Evolutionary conservation across 2,329 filamentous ascomycete genomes (phyloP).

Genomic region (Teratosphaeriaceae sp.): DNA sequence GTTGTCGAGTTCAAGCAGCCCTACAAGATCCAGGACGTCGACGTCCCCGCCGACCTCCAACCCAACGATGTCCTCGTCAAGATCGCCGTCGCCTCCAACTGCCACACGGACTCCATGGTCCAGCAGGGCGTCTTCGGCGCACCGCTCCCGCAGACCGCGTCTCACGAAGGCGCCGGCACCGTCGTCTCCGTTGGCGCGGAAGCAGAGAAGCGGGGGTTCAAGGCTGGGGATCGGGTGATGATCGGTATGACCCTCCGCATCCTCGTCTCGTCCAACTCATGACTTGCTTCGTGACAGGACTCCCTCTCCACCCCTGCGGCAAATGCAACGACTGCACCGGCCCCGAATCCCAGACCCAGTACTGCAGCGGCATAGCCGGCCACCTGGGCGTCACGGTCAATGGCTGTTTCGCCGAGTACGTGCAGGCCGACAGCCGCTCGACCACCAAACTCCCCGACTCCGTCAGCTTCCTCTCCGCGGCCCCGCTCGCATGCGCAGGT

Average conservation of each 20-base stretch:
- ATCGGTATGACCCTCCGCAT: slow-evolving; percentile 49
- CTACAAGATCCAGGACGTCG: slow-evolving; percentile 46
- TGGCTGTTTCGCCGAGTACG: slow-evolving; percentile 53
- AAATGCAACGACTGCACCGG: slow-evolving; percentile 47
- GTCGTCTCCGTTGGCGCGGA: slow-evolving; percentile 43
- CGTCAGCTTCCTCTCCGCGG: slow-evolving; percentile 45
- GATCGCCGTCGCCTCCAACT: slow-evolving; percentile 54
- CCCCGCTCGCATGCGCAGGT: slow-evolving; percentile 52
- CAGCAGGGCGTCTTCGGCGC: slow-evolving; percentile 42
- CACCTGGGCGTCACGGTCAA: slow-evolving; percentile 45
- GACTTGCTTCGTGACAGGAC: no score
- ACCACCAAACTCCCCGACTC: slow-evolving; percentile 43
- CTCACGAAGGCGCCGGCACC: slow-evolving; percentile 54
- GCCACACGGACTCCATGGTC: slow-evolving; percentile 56
- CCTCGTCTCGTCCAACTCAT: no score
- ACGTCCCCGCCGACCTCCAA: slow-evolving; percentile 40
- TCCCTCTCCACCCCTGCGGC: slow-evolving; percentile 48
- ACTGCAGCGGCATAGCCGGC: slow-evolving; percentile 42
- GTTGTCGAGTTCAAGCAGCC: slow-evolving; percentile 47
- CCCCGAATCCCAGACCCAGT: slow-evolving; percentile 44
- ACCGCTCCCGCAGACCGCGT: slow-evolving; percentile 46
- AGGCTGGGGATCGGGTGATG: slow-evolving; percentile 50
- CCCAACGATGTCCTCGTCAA: slow-evolving; percentile 54
- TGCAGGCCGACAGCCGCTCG: slow-evolving; percentile 42
- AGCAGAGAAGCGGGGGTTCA: slow-evolving; percentile 33